phyloP scores from a whole-genome alignment of 2,329 filamentous ascomycete genomes.

The Eurotiales sp. region DNA sequence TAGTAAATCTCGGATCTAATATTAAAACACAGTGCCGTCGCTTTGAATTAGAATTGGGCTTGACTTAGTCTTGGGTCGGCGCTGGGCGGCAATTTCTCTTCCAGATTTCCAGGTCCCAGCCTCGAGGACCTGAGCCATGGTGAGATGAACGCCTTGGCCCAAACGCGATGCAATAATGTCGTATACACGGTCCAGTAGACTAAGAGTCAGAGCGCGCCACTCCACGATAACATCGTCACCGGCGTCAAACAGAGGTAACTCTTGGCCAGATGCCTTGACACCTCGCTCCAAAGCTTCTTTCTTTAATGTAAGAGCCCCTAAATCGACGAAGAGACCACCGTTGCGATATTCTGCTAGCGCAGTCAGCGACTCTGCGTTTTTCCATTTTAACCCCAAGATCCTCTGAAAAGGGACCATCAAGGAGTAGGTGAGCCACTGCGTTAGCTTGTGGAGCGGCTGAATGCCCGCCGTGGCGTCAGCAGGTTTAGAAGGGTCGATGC shows the following conservation, averaged over 20 bases:
- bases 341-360: constrained; percentile 71
- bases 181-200: constrained; percentile 55
- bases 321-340: constrained; percentile 64
- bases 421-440: constrained; percentile 64
- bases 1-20: too few species aligned
- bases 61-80: constrained; percentile 29
- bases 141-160: constrained; percentile 35
- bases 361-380: constrained; percentile 56
- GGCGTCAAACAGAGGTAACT: constrained; percentile 51
- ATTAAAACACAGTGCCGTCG: constrained; percentile 39
- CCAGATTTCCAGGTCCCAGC: constrained; percentile 53
- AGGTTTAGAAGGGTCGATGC: too few species aligned
- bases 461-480: constrained; percentile 28
- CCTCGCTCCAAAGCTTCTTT: constrained; percentile 43
- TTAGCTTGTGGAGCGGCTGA: constrained; percentile 53
- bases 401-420: constrained; percentile 62
- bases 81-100: constrained; percentile 33
- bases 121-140: constrained; percentile 51
- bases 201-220: constrained; percentile 62
- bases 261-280: constrained; percentile 39
- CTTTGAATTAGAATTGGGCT: constrained; percentile 38
- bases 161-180: constrained; percentile 45
- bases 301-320: constrained; percentile 53
- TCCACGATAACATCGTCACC: constrained; percentile 61
- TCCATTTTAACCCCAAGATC: constrained; percentile 51